These are phyloP conservation scores for Plasmopara muralis DNA, from an alignment of 352 stramenopile genomes.

Conservation along the genomic window DNA sequence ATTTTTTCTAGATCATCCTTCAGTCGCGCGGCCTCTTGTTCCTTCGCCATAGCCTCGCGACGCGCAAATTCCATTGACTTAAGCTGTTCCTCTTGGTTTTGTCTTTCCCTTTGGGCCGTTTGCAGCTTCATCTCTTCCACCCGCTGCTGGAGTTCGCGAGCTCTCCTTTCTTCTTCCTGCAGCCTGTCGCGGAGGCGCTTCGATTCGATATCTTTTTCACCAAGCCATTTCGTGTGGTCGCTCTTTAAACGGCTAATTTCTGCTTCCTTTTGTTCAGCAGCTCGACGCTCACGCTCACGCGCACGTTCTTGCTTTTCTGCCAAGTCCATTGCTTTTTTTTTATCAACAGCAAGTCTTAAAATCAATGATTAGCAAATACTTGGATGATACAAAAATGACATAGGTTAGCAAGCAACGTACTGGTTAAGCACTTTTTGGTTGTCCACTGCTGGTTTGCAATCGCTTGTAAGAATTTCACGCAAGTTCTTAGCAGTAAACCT, in stretches of 20 bases:
- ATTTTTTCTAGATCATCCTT: conserved; percentile 55
- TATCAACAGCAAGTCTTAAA: conserved; percentile 55
- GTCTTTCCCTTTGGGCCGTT: conserved; percentile 28
- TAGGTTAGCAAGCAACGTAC: conserved; percentile 21
- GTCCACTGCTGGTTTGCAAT: conserved; percentile 52
- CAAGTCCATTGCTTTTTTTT: conserved; percentile 48
- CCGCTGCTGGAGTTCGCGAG: conserved; percentile 43
- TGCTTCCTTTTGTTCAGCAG: conserved; percentile 46
- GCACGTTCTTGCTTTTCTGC: conserved; percentile 53
- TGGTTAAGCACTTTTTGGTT: conserved; percentile 72
- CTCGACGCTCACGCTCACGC: conserved; percentile 48
- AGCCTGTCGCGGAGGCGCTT: conserved; percentile 61
- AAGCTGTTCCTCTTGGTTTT: conserved; percentile 42
- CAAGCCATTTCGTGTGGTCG: conserved; percentile 55
- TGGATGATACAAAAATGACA: not conserved
- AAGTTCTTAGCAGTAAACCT: conserved; percentile 42
- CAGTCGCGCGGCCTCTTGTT: conserved; percentile 34
- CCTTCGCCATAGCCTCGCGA: conserved; percentile 32
- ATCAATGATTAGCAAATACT: conserved; percentile 4
- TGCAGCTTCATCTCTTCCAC: conserved; percentile 51
- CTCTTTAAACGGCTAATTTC: conserved; percentile 63
- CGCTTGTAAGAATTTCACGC: conserved; percentile 47
- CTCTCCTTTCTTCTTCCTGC: conserved; percentile 47
- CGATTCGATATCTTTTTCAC: conserved; percentile 58
- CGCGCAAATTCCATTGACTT: conserved; percentile 27